These are phyloP conservation scores for Acacia pycnantha DNA, from an alignment of 331 rosid species.

Conservation along the genomic window DNA sequence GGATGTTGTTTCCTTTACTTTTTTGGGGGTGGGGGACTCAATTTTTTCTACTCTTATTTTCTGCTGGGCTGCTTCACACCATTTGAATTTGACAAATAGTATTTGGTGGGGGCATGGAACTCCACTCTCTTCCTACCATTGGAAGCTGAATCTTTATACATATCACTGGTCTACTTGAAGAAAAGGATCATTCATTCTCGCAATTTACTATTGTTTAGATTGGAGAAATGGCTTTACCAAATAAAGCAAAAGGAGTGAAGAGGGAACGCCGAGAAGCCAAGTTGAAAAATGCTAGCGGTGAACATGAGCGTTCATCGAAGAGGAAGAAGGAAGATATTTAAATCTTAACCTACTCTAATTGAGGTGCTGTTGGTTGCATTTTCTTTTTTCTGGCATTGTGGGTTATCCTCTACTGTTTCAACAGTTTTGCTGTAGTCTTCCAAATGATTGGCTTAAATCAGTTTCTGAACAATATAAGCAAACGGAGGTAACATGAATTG, in stretches of 20 bases:
- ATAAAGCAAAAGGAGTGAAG: constrained; percentile 83
- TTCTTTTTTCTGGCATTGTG: background rate
- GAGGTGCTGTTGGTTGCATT: background rate
- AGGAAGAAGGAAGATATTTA: constrained; percentile 59
- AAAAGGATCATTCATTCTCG: background rate
- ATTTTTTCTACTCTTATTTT: background rate
- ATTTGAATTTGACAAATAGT: background rate
- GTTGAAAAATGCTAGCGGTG: constrained; percentile 41
- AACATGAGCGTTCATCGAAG: constrained; percentile 51
- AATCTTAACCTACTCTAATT: constrained; percentile 29
- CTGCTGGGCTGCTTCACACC: too few relatives aligned
- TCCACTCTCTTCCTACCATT: background rate
- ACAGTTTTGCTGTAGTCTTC: background rate
- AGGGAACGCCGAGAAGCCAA: constrained; percentile 89
- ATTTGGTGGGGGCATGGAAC: background rate
- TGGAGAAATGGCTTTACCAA: constrained; percentile 65
- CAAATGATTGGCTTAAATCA: background rate
- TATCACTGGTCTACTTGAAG: background rate
- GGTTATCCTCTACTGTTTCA: background rate
- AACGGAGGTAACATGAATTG: constrained; percentile 19
- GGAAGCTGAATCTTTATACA: background rate
- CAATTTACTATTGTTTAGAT: constrained; percentile 41
- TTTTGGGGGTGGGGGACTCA: background rate
- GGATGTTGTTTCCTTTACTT: background rate
- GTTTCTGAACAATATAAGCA: background rate